Evolutionary conservation across 306 rosid genomes (phyloP).

Genomic region (Quercus gilva): DNA sequence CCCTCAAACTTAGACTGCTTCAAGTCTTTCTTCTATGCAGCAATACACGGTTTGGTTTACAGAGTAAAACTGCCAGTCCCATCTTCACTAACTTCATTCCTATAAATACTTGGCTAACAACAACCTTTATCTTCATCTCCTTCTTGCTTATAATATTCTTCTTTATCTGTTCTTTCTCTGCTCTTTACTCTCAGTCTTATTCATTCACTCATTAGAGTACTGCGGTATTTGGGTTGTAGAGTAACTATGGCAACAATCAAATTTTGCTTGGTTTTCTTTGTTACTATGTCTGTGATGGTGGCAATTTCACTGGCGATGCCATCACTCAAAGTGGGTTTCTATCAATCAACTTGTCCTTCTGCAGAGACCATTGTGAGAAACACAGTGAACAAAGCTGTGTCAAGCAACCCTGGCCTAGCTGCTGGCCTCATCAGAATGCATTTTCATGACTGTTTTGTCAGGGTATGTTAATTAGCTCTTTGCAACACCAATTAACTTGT

Average conservation of each 20-base stretch:
- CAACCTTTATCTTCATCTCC: background rate
- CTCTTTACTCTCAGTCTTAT: background rate
- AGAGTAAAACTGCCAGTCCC: background rate
- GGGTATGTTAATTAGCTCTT: slow-evolving; percentile 22
- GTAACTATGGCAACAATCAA: too few species aligned
- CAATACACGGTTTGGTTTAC: background rate
- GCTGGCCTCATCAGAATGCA: slow-evolving; percentile 46
- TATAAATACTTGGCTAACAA: background rate
- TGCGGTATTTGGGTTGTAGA: too few species aligned
- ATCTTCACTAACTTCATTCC: background rate
- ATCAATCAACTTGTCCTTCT: slow-evolving; percentile 23
- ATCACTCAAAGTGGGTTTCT: slow-evolving; percentile 28
- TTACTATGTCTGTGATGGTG: background rate
- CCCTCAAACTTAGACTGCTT: slow-evolving; percentile 18
- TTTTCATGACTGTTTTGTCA: slow-evolving; percentile 47
- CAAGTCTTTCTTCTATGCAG: background rate
- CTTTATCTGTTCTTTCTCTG: background rate
- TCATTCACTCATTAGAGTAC: background rate
- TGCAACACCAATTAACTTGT: too few species aligned
- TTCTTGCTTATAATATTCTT: background rate
- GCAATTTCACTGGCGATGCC: slow-evolving; percentile 4
- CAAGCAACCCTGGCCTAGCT: slow-evolving; percentile 31
- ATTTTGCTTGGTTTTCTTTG: background rate
- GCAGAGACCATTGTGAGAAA: slow-evolving; percentile 33
- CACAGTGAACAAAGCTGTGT: slow-evolving; percentile 28